Evolutionary conservation across 192 early-diverging fungal genomes (phyloP).

Genomic region (Backusella morwellensis): DNA sequence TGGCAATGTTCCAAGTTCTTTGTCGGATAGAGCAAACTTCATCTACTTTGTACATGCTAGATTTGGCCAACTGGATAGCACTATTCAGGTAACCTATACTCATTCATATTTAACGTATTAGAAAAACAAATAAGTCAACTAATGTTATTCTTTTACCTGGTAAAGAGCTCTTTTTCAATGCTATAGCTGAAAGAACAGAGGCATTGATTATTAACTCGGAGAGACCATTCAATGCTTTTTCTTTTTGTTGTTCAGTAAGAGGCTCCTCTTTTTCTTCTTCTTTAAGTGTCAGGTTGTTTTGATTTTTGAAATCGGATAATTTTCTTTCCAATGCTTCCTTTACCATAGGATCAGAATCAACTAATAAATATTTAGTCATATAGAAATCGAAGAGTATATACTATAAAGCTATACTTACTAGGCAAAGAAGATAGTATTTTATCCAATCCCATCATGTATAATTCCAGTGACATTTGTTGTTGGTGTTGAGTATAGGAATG

Average conservation of each 20-base stretch:
- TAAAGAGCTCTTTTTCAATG: conserved; percentile 51
- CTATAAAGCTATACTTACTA: conserved; percentile 12
- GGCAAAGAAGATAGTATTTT: conserved; percentile 28
- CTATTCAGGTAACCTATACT: conserved; percentile 28
- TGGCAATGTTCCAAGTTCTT: conserved; percentile 49
- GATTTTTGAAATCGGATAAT: conserved; percentile 16
- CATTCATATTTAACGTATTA: conserved; percentile 20
- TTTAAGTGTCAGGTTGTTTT: not conserved
- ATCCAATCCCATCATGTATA: conserved; percentile 33
- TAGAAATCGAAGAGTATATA: not conserved
- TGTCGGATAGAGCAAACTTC: conserved; percentile 46
- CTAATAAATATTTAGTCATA: not conserved
- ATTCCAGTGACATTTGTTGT: conserved; percentile 17
- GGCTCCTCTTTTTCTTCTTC: not conserved
- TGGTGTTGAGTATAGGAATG: conserved; percentile 2
- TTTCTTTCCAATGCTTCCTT: conserved; percentile 20
- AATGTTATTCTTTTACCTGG: conserved; percentile 24
- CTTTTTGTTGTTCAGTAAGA: not conserved
- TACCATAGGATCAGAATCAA: conserved; percentile 26
- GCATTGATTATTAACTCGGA: conserved; percentile 36
- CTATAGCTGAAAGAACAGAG: conserved; percentile 40
- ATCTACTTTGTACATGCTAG: conserved; percentile 40
- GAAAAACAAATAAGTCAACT: not conserved
- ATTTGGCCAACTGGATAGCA: conserved; percentile 26
- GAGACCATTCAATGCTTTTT: conserved; percentile 12